Percentiles rank a stretch among this genome's conserved stretches.
phyloP scores from a whole-genome alignment of 176 grass and related monocot genomes.

The Paspalum vaginatum region DNA sequence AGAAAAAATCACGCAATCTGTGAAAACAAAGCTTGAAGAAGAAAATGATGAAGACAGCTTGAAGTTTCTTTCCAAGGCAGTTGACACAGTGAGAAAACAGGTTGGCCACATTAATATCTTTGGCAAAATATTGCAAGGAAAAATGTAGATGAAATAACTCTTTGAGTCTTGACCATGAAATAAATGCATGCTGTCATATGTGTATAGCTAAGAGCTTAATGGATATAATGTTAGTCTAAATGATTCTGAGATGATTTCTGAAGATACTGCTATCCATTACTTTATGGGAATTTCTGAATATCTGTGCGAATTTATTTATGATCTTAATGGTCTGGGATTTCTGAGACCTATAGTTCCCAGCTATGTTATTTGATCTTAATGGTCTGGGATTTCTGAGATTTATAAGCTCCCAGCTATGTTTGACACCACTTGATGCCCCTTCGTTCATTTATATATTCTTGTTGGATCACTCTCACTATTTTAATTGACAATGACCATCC shows the following conservation, averaged over 20 bases:
- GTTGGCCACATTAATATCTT: slow-evolving; percentile 40
- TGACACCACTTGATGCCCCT: slow-evolving; percentile 27
- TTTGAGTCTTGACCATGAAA: neutral
- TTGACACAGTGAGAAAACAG: slow-evolving; percentile 93
- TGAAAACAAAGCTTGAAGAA: slow-evolving; percentile 90
- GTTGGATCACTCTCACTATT: slow-evolving; percentile 17
- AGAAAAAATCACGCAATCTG: slow-evolving; percentile 74
- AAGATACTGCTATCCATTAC: slow-evolving; percentile 6
- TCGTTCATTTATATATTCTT: slow-evolving; percentile 36
- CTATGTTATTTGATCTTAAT: slow-evolving; percentile 25
- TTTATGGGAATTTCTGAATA: slow-evolving; percentile 12
- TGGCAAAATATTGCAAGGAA: neutral
- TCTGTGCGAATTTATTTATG: slow-evolving; percentile 23
- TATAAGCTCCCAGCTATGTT: slow-evolving; percentile 22
- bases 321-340: neutral
- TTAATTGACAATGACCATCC: neutral
- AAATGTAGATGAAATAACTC: neutral
- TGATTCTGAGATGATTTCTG: neutral
- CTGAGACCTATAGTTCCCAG: slow-evolving; percentile 9
- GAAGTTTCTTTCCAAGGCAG: slow-evolving; percentile 82
- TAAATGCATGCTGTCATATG: neutral
- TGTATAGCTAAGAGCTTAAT: neutral
- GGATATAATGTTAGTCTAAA: neutral
- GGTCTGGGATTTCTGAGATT: neutral
- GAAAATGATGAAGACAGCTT: slow-evolving; percentile 90